Evolutionary conservation across 2,329 filamentous ascomycete species (phyloP).

Genomic region (Ceratocystis eucalypticola): DNA sequence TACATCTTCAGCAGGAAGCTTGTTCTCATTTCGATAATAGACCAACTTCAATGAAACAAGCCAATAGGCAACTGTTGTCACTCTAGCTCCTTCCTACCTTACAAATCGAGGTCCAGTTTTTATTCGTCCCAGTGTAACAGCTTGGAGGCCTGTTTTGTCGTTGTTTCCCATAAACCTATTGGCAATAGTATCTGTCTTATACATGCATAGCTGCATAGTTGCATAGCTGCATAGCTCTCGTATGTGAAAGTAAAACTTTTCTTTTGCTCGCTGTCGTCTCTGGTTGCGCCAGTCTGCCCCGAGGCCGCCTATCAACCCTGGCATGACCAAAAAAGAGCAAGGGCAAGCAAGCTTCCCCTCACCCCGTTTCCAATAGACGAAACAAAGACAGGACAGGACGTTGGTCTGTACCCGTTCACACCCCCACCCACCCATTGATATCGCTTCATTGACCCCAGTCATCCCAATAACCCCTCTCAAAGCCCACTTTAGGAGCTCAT

Average conservation of each 20-base stretch:
- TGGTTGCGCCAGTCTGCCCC: background rate
- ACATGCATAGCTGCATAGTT: background rate
- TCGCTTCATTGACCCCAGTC: background rate
- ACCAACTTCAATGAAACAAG: background rate
- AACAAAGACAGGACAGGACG: no score
- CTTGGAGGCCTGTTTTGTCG: background rate
- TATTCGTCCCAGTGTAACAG: background rate
- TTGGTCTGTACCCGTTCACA: background rate
- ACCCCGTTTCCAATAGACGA: background rate
- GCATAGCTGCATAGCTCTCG: background rate
- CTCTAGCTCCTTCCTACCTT: background rate
- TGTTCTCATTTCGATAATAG: background rate
- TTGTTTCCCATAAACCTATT: background rate
- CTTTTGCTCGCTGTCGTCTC: background rate
- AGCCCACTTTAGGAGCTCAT: conserved; percentile 3
- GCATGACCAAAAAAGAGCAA: background rate
- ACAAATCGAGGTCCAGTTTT: background rate
- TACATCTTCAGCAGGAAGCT: background rate
- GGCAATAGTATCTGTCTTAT: background rate
- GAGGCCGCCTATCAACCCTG: background rate
- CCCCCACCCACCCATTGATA: background rate
- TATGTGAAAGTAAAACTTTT: background rate
- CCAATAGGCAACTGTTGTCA: background rate
- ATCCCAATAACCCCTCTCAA: background rate
- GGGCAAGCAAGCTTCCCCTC: background rate